These are phyloP conservation scores for Anethum foeniculum DNA, from an alignment of 140 eudicot species.

Conservation along the genomic window DNA sequence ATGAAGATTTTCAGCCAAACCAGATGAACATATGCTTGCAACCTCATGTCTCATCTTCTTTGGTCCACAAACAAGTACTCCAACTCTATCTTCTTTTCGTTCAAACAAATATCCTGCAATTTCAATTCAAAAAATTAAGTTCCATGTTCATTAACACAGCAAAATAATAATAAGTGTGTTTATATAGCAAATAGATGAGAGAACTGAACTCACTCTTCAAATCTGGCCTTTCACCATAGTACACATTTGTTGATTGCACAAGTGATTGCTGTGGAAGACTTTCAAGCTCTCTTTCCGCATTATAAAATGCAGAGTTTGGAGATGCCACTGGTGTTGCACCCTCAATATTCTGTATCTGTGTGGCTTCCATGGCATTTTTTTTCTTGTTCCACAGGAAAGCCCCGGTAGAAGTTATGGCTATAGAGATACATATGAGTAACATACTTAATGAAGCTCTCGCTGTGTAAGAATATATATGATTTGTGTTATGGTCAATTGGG, in stretches of 20 bases:
- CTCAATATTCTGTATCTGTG: constrained; percentile 29
- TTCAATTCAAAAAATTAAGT: background rate
- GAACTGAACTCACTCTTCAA: constrained; percentile 30
- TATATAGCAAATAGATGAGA: background rate
- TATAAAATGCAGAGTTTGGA: constrained; percentile 2
- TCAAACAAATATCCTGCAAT: constrained; percentile 20
- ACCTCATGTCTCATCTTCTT: constrained; percentile 46
- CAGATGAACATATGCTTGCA: constrained; percentile 44
- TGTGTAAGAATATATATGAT: constrained; percentile 22
- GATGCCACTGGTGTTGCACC: background rate
- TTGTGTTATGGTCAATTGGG: constrained; percentile 41
- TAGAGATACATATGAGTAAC: constrained; percentile 35
- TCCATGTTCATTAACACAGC: background rate
- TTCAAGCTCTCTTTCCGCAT: constrained; percentile 41
- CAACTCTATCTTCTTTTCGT: constrained; percentile 30
- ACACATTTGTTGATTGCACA: constrained; percentile 21
- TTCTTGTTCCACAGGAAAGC: constrained; percentile 48
- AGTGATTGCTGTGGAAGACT: constrained; percentile 38
- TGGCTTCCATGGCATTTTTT: constrained; percentile 27
- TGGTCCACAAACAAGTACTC: constrained; percentile 59
- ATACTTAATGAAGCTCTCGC: constrained; percentile 22
- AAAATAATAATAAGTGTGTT: background rate
- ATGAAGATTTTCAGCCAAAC: constrained; percentile 40
- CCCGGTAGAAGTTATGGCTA: constrained; percentile 19
- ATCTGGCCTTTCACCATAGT: constrained; percentile 39